Conservation (phyloP, 2,329 filamentous ascomycete species). For the Mollisiaceae sp. region DNA sequence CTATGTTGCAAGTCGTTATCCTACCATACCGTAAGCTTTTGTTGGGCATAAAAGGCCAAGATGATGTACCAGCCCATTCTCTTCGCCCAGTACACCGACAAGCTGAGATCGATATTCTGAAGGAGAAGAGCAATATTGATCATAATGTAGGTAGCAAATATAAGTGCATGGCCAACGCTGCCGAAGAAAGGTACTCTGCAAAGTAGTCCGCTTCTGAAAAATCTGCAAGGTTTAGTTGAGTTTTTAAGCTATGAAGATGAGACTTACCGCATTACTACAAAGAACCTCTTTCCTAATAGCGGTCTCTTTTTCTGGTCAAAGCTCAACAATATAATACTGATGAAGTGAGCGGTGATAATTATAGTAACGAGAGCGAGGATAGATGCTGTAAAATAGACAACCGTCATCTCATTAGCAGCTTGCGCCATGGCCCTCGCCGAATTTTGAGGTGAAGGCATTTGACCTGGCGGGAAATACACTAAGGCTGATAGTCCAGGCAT, state of each 20-base stretch:
- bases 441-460: neutral
- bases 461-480: neutral
- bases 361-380: neutral
- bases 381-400: constrained; percentile 8
- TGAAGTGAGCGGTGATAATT: neutral
- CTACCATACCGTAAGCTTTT: constrained; percentile 40
- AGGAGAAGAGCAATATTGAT: constrained; percentile 46
- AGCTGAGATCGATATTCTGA: constrained; percentile 34
- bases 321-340: neutral
- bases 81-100: neutral
- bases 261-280: neutral
- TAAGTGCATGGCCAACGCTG: constrained; percentile 43
- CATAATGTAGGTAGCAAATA: constrained; percentile 44
- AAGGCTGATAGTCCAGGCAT: neutral
- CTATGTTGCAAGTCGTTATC: constrained; percentile 54
- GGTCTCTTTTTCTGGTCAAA: neutral
- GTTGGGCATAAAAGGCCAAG: neutral
- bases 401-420: neutral
- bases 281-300: neutral
- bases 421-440: constrained; percentile 1
- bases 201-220: constrained; percentile 18
- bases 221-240: neutral
- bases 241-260: neutral
- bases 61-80: neutral
- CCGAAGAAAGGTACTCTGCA: constrained; percentile 34